Conservation (phyloP, 2,329 filamentous ascomycete genomes). For the Leptographium wingfieldii region DNA sequence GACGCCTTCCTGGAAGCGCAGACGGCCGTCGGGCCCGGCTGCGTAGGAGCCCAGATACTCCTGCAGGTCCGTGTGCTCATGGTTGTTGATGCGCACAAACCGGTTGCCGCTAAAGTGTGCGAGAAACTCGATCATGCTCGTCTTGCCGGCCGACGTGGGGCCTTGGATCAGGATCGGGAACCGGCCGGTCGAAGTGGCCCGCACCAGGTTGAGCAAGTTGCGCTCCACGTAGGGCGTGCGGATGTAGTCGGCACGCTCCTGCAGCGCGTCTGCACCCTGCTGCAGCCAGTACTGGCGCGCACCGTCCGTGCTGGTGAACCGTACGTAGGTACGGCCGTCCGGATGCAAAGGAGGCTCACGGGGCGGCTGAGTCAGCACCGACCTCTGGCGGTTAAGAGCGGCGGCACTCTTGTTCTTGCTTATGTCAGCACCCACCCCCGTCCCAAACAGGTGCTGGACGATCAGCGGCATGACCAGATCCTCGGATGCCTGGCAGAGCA, state of each 20-base stretch:
- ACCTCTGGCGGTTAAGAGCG: too few relatives aligned
- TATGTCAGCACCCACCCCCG: slow-evolving; percentile 33
- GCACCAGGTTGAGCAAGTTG: slow-evolving; percentile 86
- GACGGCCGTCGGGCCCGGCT: slow-evolving; percentile 69
- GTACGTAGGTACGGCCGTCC: slow-evolving; percentile 67
- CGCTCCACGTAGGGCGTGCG: slow-evolving; percentile 90
- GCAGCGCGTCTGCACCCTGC: slow-evolving; percentile 52
- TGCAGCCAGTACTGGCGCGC: slow-evolving; percentile 81
- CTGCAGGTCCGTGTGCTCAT: slow-evolving; percentile 96
- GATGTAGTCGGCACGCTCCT: slow-evolving; percentile 82
- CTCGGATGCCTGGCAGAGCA: slow-evolving; percentile 74
- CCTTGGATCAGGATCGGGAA: slow-evolving; percentile 95
- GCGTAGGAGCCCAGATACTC: slow-evolving; percentile 95
- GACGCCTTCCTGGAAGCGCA: slow-evolving; percentile 86
- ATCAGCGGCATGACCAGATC: slow-evolving; percentile 67
- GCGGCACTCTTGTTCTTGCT: slow-evolving; percentile 10
- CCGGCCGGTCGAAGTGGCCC: slow-evolving; percentile 79
- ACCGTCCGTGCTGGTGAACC: slow-evolving; percentile 53
- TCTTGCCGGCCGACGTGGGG: slow-evolving; percentile 94
- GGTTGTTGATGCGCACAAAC: slow-evolving; percentile 98
- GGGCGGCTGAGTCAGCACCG: slow-evolving; percentile 61
- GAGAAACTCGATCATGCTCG: slow-evolving; percentile 97
- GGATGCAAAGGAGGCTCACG: slow-evolving; percentile 43
- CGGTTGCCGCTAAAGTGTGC: slow-evolving; percentile 95
- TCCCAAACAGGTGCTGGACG: slow-evolving; percentile 61